These are phyloP conservation scores for Globisporangium nagaii DNA, from an alignment of 352 stramenopile genomes.

Conservation along the genomic window DNA sequence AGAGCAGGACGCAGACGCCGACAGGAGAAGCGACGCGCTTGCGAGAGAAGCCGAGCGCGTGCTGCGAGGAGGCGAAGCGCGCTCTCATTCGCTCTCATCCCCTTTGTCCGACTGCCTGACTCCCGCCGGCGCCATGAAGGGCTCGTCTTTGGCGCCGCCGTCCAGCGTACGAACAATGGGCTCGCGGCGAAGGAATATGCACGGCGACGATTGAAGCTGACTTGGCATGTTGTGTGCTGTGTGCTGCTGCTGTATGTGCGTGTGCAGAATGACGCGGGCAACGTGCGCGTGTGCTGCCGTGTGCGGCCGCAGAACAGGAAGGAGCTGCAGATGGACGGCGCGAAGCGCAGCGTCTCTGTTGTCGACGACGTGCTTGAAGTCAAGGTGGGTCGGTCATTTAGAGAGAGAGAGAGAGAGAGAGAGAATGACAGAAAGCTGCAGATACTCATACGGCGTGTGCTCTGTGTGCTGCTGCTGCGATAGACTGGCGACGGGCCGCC, in stretches of 20 bases:
- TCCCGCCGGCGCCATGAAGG: conserved; percentile 2
- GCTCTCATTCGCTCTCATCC: too few relatives aligned
- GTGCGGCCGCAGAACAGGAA: conserved; percentile 79
- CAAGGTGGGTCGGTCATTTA: conserved; percentile 26
- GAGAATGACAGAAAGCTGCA: neutral
- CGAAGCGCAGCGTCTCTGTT: conserved; percentile 52
- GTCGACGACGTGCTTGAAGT: conserved; percentile 55
- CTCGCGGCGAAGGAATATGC: neutral
- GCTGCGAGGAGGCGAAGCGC: neutral
- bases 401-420: neutral
- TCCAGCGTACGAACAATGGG: conserved; percentile 3
- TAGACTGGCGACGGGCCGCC: conserved; percentile 44
- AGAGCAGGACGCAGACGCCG: neutral
- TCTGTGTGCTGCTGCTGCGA: neutral
- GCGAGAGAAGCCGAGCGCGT: too few relatives aligned
- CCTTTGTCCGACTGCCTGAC: neutral
- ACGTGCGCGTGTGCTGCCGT: conserved; percentile 81
- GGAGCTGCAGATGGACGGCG: conserved; percentile 57
- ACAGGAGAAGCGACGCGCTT: neutral
- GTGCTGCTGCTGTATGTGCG: neutral
- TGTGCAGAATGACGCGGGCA: conserved; percentile 22
- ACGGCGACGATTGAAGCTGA: neutral
- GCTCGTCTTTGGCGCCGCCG: neutral
- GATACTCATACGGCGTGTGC: neutral
- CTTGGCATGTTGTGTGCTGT: neutral